A percentile compares a stretch with the other conserved stretches of the same genome.
Evolutionary conservation across 805 yeast genomes (phyloP).

Genomic region (Tetrapisispora fleetii): DNA sequence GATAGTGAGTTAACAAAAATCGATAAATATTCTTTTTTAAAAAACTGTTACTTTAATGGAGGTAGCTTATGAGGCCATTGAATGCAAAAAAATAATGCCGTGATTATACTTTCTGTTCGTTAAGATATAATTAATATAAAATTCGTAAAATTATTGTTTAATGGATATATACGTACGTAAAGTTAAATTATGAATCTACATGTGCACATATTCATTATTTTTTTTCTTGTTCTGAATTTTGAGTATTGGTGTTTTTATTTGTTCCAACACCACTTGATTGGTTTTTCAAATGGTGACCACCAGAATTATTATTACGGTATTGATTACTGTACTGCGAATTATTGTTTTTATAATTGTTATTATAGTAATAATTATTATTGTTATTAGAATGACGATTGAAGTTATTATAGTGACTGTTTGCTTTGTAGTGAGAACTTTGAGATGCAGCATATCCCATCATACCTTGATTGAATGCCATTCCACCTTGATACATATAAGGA

Average conservation of each 20-base stretch:
- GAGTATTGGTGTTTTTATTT: background rate
- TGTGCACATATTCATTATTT: background rate
- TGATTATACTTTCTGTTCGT: no score
- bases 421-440: conserved; percentile 12
- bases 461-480: conserved; percentile 21
- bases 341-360: conserved; percentile 2
- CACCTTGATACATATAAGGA: conserved; percentile 22
- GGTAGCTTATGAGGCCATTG: no score
- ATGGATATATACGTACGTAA: background rate
- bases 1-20: no score
- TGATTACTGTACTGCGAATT: background rate
- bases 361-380: conserved; percentile 5
- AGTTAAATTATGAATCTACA: background rate
- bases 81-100: no score
- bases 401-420: conserved; percentile 12
- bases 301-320: background rate
- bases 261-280: background rate
- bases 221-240: background rate
- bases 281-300: background rate
- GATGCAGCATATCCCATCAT: conserved; percentile 10
- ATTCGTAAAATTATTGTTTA: no score
- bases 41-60: no score
- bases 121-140: no score
- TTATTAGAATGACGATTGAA: conserved; percentile 6
- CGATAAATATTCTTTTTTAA: no score